phyloP scores from a whole-genome alignment of 2,329 filamentous ascomycete genomes.

The Trichoderma sp. region DNA sequence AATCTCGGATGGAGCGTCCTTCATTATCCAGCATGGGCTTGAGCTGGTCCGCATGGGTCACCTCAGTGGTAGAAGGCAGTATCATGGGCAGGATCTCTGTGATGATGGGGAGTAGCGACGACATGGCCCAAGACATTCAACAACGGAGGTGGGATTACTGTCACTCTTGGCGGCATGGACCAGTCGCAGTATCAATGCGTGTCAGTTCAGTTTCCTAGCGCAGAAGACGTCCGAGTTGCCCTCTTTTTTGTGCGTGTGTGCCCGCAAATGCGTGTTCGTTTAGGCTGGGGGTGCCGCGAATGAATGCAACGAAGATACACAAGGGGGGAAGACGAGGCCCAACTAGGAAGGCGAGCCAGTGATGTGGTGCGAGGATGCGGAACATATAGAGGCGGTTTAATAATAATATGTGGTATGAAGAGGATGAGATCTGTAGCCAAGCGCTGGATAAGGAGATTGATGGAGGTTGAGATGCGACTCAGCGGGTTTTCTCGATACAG shows the following conservation, averaged over 20 bases:
- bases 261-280: constrained; percentile 1
- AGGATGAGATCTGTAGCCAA: background rate
- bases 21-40: constrained; percentile 35
- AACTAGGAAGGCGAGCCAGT: constrained; percentile 23
- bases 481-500: background rate
- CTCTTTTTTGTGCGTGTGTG: background rate
- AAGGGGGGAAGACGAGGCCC: constrained; percentile 19
- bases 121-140: constrained; percentile 38
- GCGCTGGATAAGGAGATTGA: background rate
- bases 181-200: background rate
- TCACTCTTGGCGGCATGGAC: constrained; percentile 13
- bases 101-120: constrained; percentile 53
- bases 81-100: constrained; percentile 60
- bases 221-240: background rate
- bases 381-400: constrained; percentile 1
- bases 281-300: constrained; percentile 3
- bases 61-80: constrained; percentile 55
- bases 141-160: background rate
- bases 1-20: constrained; percentile 37
- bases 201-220: background rate
- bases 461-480: background rate
- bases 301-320: constrained; percentile 12
- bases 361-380: constrained; percentile 18
- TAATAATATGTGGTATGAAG: background rate
- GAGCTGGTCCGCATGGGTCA: constrained; percentile 51